Evolutionary conservation across 2,329 filamentous ascomycete genomes (phyloP).

Genomic region (Penicillium sclerotiorum): DNA sequence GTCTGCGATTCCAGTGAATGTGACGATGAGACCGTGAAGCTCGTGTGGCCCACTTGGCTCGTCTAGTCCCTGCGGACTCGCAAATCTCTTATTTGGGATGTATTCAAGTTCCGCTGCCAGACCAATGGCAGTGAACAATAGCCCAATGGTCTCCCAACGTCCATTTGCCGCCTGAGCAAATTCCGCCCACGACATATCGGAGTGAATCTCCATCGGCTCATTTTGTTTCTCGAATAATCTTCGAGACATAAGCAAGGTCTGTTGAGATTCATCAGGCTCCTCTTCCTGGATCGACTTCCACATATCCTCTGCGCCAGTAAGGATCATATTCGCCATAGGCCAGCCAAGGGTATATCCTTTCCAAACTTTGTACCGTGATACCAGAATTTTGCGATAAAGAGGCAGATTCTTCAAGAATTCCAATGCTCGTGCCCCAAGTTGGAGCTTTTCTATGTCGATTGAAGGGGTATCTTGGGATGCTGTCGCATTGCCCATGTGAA

Average conservation of each 20-base stretch:
- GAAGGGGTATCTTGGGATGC: not conserved
- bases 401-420: constrained; percentile 22
- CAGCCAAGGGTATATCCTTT: constrained; percentile 26
- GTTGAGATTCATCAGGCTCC: constrained; percentile 10
- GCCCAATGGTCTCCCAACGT: constrained; percentile 28
- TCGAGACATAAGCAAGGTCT: constrained; percentile 17
- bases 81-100: constrained; percentile 9
- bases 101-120: constrained; percentile 11
- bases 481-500: not conserved
- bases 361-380: constrained; percentile 18
- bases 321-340: constrained; percentile 20
- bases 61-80: constrained; percentile 3
- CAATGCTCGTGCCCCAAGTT: constrained; percentile 27
- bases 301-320: constrained; percentile 21
- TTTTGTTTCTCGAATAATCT: constrained; percentile 24
- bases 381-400: constrained; percentile 21
- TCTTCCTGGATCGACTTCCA: constrained; percentile 12
- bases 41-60: constrained; percentile 6
- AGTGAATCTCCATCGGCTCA: constrained; percentile 14
- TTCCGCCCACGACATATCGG: constrained; percentile 22
- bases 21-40: constrained; percentile 16
- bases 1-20: constrained; percentile 31
- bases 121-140: constrained; percentile 25
- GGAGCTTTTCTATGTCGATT: constrained; percentile 18
- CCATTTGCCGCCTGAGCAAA: constrained; percentile 18